Base-by-base conservation (phyloP, 129 eudicot species). In the Silybum marianum region DNA sequence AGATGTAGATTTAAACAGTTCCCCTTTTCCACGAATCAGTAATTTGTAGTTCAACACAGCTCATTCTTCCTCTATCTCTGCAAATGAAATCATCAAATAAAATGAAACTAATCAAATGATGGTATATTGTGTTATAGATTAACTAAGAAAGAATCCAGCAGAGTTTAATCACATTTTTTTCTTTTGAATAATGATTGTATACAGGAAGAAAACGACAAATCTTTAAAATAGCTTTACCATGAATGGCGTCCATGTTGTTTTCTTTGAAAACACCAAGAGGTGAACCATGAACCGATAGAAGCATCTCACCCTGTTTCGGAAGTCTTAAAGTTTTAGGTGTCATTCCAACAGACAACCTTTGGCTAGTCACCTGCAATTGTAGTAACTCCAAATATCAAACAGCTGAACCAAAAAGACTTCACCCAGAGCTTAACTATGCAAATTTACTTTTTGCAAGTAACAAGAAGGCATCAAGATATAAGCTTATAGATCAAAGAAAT, bases 191-290 rank as follows among this genome's bases (percentile, higher is more conserved):
- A 22, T 65, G 69, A 65, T 23, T 8, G 30, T 65, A 28, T 63
- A 32, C 14, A 25, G 46, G 44, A 62, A 19, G n/a, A 67, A 80
- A 51, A 14, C 19, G 3, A 71, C 65, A 46, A 46, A 30, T 19
- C 66, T 6, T 68, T 16, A 39, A 18, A 67, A 51, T 16, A 79
- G 66, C 68, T 18, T 39, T 87, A 94, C 95, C 98, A 19, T 85
- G 72, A 82, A 91, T 95, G 48, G 97, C 93, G 77, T 95, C 98
- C 99, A 95, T 91, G 85, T 87, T 90, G 48, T 95, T 93, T 86
- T 90, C 98, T 80, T 89, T 95, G 62, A 83, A 95, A 65, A 95
- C 98, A 81, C 98, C 98, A 81, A 95, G 99, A 6, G 99, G 99
- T 3, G 99, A 95, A 26, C 99, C 99, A 81, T 86, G 97, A 54